Percentiles rank a stretch among this genome's conserved stretches.
Evolutionary conservation across 257 asterid genomes (phyloP).

Genomic region (Solanum medicagineum): DNA sequence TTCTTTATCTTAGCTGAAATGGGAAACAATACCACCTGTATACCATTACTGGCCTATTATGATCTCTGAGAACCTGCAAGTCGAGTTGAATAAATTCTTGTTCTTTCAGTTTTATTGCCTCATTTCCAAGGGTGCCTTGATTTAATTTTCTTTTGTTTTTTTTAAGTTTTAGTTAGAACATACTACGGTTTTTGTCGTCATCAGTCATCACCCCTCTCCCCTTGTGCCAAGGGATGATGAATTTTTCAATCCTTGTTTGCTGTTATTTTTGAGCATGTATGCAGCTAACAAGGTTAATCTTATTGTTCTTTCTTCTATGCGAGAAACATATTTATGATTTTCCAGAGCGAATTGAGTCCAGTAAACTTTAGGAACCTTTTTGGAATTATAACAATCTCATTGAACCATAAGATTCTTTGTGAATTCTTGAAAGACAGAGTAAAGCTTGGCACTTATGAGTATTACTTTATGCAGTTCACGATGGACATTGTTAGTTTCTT

Average conservation of each 20-base stretch:
- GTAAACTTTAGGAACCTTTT: not conserved
- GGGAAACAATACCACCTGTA: not conserved
- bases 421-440: not conserved
- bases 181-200: not conserved
- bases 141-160: not conserved
- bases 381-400: not conserved
- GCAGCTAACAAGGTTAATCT: not conserved
- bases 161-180: not conserved
- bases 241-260: not conserved
- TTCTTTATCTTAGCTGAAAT: not conserved
- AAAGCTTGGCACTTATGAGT: not conserved
- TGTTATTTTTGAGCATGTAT: not conserved
- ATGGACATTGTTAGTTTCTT: not conserved
- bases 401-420: not conserved
- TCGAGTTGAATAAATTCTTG: not conserved
- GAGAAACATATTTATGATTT: not conserved
- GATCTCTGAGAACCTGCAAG: not conserved
- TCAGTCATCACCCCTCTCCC: not conserved
- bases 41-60: not conserved
- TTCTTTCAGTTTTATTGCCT: not conserved
- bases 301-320: not conserved
- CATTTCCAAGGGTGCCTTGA: not conserved
- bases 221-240: not conserved
- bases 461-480: not conserved
- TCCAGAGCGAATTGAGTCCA: not conserved